Evolutionary conservation across 768 basidiomycete species (phyloP).

Genomic region (Heimioporus sp.): DNA sequence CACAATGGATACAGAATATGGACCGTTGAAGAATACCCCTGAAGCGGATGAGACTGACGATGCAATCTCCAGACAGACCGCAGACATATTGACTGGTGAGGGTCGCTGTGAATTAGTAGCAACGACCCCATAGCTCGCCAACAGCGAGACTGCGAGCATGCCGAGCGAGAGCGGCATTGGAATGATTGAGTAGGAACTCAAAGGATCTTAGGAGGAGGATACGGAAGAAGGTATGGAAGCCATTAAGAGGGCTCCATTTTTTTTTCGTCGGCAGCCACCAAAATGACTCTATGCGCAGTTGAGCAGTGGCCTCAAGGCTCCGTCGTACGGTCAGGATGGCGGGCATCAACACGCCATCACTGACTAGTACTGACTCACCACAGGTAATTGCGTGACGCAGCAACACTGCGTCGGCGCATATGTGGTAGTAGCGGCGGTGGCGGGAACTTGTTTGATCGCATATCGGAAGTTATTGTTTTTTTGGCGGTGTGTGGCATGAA

Average conservation of each 20-base stretch:
- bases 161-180: constrained; percentile 5
- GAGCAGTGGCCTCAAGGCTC: constrained; percentile 11
- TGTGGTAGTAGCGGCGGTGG: not conserved
- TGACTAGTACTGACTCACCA: not conserved
- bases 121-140: not conserved
- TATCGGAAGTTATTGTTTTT: not conserved
- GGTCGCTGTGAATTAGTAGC: not conserved
- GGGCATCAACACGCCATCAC: not conserved
- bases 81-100: constrained; percentile 3
- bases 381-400: not conserved
- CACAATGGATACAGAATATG: not conserved
- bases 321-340: constrained; percentile 1
- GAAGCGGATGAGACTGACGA: constrained; percentile 18
- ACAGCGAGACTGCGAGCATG: constrained; percentile 7
- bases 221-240: not conserved
- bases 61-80: constrained; percentile 20
- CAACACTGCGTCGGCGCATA: not conserved
- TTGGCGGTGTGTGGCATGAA: constrained; percentile 13
- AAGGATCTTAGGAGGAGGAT: constrained; percentile 2
- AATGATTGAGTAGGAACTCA: not conserved
- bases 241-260: constrained; percentile 2
- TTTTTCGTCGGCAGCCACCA: constrained; percentile 9
- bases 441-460: not conserved
- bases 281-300: not conserved
- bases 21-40: constrained; percentile 24